A percentile compares a stretch with the other conserved stretches of the same genome.
Evolutionary conservation across 345 rosid species (phyloP).

Genomic region (Populus ilicifolia): DNA sequence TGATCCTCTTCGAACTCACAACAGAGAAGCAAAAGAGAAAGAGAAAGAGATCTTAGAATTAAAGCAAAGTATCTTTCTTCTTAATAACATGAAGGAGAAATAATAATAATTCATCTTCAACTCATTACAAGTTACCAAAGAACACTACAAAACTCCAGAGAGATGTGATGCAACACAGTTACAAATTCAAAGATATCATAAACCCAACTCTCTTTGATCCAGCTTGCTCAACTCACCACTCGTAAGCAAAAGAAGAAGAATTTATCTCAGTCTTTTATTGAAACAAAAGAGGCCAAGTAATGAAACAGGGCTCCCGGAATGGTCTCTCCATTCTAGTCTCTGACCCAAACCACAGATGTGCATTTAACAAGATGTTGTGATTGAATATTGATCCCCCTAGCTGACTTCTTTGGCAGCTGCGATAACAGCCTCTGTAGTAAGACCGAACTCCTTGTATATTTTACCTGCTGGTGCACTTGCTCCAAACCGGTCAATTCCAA

Average conservation of each 20-base stretch:
- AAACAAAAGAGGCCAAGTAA: slow-evolving; percentile 22
- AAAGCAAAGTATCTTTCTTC: background rate
- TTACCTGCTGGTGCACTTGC: slow-evolving; percentile 92
- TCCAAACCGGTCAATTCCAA: slow-evolving; percentile 77
- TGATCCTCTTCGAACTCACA: background rate
- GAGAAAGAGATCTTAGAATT: background rate
- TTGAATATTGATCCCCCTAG: slow-evolving; percentile 18
- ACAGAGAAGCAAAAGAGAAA: background rate
- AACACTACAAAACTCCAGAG: slow-evolving; percentile 30
- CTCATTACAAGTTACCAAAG: slow-evolving; percentile 12
- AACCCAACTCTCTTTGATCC: slow-evolving; percentile 16
- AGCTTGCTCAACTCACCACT: slow-evolving; percentile 21
- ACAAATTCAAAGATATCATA: slow-evolving; percentile 21
- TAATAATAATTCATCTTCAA: background rate
- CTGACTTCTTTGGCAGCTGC: slow-evolving; percentile 63
- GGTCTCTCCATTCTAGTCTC: slow-evolving; percentile 17
- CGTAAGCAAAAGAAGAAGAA: slow-evolving; percentile 23
- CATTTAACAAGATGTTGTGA: background rate
- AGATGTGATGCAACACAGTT: slow-evolving; percentile 13
- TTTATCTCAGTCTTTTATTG: slow-evolving; percentile 30
- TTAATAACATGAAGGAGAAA: background rate
- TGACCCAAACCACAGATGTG: slow-evolving; percentile 11
- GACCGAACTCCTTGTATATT: slow-evolving; percentile 78
- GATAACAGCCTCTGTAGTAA: slow-evolving; percentile 67
- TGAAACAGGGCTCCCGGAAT: slow-evolving; percentile 9